Evolutionary conservation across 768 basidiomycete species (phyloP).

Genomic region (Leccinum aurantiacum): DNA sequence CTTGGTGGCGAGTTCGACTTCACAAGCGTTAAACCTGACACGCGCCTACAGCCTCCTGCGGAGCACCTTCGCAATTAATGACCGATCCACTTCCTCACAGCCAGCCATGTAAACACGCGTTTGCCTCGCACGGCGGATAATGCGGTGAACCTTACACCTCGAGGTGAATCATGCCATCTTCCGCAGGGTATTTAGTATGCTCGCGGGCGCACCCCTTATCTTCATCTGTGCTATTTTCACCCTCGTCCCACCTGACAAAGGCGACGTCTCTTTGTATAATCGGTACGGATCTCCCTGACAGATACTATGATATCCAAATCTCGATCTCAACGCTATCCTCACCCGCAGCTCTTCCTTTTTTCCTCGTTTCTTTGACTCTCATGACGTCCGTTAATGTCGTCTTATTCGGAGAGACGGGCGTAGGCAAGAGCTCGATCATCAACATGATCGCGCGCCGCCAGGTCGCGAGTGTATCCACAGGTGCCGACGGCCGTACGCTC

Average conservation of each 20-base stretch:
- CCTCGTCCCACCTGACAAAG: background rate
- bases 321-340: background rate
- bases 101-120: background rate
- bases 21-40: too few relatives aligned
- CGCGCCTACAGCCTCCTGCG: too few relatives aligned
- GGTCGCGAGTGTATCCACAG: conserved; percentile 22
- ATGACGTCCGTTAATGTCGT: conserved; percentile 36
- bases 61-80: too few relatives aligned
- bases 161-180: background rate
- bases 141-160: background rate
- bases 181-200: conserved; percentile 5
- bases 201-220: background rate
- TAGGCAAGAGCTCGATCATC: conserved; percentile 33
- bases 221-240: background rate
- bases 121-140: background rate
- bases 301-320: background rate
- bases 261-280: background rate
- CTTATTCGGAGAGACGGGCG: conserved; percentile 44
- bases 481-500: conserved; percentile 37
- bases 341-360: background rate
- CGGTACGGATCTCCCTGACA: background rate
- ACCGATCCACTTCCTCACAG: background rate
- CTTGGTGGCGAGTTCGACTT: too few relatives aligned
- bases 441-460: conserved; percentile 27
- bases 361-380: background rate